Evolutionary conservation across 306 rosid genomes (phyloP).

Genomic region (Prunus dulcis): DNA sequence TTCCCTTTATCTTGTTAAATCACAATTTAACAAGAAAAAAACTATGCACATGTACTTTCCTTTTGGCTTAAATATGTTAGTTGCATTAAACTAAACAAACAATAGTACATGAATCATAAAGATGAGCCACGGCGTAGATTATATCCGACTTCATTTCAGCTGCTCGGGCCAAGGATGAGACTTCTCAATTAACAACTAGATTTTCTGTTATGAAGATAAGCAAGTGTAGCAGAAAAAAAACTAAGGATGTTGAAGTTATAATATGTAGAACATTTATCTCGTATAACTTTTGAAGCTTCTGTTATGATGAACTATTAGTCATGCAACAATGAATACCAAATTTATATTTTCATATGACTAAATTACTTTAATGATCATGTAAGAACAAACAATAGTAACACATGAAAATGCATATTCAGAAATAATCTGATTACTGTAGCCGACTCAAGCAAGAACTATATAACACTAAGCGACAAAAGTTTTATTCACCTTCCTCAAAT

Average conservation of each 20-base stretch:
- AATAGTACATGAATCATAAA: too few relatives aligned
- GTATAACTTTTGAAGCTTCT: constrained; percentile 61
- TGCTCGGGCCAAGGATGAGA: too few relatives aligned
- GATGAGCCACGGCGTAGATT: too few relatives aligned
- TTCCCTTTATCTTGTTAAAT: too few relatives aligned
- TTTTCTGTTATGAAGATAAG: too few relatives aligned
- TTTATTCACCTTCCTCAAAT: constrained; percentile 53
- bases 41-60: too few relatives aligned
- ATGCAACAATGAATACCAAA: constrained; percentile 13
- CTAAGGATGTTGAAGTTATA: neutral
- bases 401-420: neutral
- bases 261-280: constrained; percentile 13
- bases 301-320: constrained; percentile 54
- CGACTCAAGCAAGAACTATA: neutral
- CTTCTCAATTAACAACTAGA: too few relatives aligned
- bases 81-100: too few relatives aligned
- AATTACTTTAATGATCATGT: neutral
- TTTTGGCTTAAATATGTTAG: too few relatives aligned
- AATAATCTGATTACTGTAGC: neutral
- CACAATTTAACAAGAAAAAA: too few relatives aligned
- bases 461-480: constrained; percentile 6
- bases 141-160: too few relatives aligned
- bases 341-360: constrained; percentile 2
- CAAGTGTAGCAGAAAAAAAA: too few relatives aligned
- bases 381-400: neutral